Evolutionary conservation across 441 rosid genomes (phyloP).

Genomic region (Syzygium syzygioides): DNA sequence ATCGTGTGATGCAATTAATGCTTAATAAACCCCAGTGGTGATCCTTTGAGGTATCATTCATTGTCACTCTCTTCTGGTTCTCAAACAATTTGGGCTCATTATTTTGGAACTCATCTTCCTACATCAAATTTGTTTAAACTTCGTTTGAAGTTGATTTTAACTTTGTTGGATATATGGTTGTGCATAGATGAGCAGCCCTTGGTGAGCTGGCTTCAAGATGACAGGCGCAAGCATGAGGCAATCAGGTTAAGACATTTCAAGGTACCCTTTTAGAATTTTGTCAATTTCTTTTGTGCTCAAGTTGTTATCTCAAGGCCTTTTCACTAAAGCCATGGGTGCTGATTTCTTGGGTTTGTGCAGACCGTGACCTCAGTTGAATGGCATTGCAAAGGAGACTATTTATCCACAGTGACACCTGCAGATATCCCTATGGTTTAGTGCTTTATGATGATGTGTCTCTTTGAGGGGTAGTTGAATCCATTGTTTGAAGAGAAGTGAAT

Average conservation of each 20-base stretch:
- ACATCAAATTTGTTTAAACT: neutral
- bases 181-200: constrained; percentile 27
- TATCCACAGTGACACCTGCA: constrained; percentile 74
- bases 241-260: constrained; percentile 14
- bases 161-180: neutral
- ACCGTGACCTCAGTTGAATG: constrained; percentile 67
- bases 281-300: neutral
- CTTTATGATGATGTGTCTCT: neutral
- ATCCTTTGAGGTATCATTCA: no score
- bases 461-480: no score
- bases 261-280: constrained; percentile 30
- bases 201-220: constrained; percentile 26
- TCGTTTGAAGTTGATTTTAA: neutral
- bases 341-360: constrained; percentile 29
- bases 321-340: neutral
- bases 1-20: no score
- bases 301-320: neutral
- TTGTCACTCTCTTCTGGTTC: no score
- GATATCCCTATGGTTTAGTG: constrained; percentile 52
- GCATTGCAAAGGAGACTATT: constrained; percentile 93
- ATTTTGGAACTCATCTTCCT: neutral
- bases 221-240: no score
- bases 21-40: no score
- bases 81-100: no score
- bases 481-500: no score